phyloP scores from a whole-genome alignment of 2,329 filamentous ascomycete genomes.

The Trichoderma sp. region DNA sequence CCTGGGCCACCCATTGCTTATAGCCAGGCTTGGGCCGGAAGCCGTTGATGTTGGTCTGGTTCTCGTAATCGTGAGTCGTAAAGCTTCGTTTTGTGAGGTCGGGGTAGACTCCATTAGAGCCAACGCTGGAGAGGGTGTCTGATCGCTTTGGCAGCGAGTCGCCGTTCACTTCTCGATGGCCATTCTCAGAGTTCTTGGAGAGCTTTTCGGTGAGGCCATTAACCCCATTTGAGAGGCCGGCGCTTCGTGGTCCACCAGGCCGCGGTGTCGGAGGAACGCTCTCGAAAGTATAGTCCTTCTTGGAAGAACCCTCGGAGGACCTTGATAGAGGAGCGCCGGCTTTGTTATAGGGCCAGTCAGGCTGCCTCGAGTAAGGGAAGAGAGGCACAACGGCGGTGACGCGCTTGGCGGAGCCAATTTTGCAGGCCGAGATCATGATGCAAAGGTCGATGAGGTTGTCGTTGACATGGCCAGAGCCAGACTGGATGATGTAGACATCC shows the following conservation, averaged over 20 bases:
- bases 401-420: conserved; percentile 85
- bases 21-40: conserved; percentile 87
- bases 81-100: conserved; percentile 50
- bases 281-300: conserved; percentile 80
- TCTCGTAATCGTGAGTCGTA: conserved; percentile 67
- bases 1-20: conserved; percentile 98
- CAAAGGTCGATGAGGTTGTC: conserved; percentile 95
- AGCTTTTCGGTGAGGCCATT: conserved; percentile 72
- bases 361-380: conserved; percentile 96
- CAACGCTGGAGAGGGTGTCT: conserved; percentile 38
- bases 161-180: conserved; percentile 34
- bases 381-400: conserved; percentile 93
- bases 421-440: conserved; percentile 98
- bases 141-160: conserved; percentile 39
- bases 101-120: conserved; percentile 41
- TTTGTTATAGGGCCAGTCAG: conserved; percentile 97
- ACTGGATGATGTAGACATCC: conserved; percentile 98
- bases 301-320: conserved; percentile 52
- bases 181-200: conserved; percentile 59
- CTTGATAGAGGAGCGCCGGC: conserved; percentile 83
- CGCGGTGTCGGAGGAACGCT: conserved; percentile 85
- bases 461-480: conserved; percentile 88
- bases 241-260: conserved; percentile 67
- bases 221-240: conserved; percentile 64
- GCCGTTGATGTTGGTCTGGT: conserved; percentile 55